Base-by-base conservation (phyloP, 2,329 filamentous ascomycete genomes). In the Aspergillus ruber region DNA sequence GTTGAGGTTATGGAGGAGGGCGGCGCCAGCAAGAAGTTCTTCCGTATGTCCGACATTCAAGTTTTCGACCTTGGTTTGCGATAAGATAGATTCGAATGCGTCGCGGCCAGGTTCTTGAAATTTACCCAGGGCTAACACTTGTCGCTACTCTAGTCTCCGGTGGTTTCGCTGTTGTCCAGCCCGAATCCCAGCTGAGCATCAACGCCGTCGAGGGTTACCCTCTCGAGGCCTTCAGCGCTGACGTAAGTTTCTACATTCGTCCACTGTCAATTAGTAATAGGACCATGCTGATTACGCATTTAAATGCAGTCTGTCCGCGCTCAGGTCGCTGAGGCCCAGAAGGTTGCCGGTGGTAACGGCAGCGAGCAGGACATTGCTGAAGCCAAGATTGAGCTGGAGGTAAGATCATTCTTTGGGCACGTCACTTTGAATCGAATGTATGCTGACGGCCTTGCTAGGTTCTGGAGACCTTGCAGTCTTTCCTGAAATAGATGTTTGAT, bases 341-440 rank as follows among this genome's bases (percentile, higher is more conserved):
- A 96, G 84, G 85, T 97, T 68, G 90, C 85, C 63, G 83, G 76
- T 71, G 93, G 93, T 67, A 83, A 79, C 68, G 93, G 91, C 66
- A 96, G 89, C 73, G 93, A 96, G 82, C 85, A 90, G 76, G 93
- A 97, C 68, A 88, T 97, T 74, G 91, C 91, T 57, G 93, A 98
- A 83, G 93, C 93, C 60, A 97, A 96, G 83, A 91, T 98, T 71
- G 91, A 97, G 81, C 77, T 98, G 61, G 93, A 98, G 89, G 91
- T 95, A 74, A 69, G 43, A 15, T 44, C 6, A 4, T 21, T 21
- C 4, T 21, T 21, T 21, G 21, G 21, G 21, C 3, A 21, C 21
- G 21, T 21, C 21, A 21, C 6, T 21, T 6, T 21, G 6, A 21
- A 21, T 21, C 4, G 21, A 21, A 21, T 21, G 29, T 21, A 42